Evolutionary conservation across 768 basidiomycete genomes (phyloP).

Genomic region (Pilatotrama ljubarskyi): DNA sequence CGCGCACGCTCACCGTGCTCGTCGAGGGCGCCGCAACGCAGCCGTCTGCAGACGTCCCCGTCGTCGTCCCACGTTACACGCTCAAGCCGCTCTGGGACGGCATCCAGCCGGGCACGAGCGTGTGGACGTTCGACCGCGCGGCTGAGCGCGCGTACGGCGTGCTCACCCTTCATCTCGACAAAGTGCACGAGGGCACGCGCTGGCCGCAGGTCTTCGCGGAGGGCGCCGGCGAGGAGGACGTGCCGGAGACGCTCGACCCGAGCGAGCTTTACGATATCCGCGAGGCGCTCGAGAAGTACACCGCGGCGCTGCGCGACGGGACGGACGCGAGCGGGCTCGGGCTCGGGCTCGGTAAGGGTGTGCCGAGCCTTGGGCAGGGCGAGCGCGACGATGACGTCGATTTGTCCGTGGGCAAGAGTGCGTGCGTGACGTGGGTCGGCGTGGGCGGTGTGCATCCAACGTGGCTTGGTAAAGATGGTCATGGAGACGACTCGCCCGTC

Average conservation of each 20-base stretch:
- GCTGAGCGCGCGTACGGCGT: constrained; percentile 67
- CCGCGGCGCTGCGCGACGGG: constrained; percentile 56
- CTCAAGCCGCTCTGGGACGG: constrained; percentile 74
- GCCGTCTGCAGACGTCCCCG: constrained; percentile 5
- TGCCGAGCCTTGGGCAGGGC: constrained; percentile 82
- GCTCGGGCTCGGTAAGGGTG: constrained; percentile 61
- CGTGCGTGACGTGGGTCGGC: constrained; percentile 67
- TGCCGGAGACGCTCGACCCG: constrained; percentile 87
- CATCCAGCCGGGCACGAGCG: constrained; percentile 75
- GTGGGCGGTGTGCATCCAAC: constrained; percentile 47
- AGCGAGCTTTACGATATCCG: constrained; percentile 78
- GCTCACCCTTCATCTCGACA: constrained; percentile 84
- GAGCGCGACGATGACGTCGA: constrained; percentile 94
- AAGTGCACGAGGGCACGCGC: constrained; percentile 75
- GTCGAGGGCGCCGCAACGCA: constrained; percentile 41
- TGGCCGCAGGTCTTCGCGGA: constrained; percentile 85
- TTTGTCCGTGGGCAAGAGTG: constrained; percentile 63
- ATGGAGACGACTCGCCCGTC: constrained; percentile 39
- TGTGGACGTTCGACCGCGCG: constrained; percentile 91
- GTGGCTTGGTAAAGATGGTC: constrained; percentile 34
- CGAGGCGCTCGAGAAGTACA: constrained; percentile 86
- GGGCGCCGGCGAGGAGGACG: constrained; percentile 52
- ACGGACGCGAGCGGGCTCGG: constrained; percentile 63
- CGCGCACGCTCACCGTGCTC: constrained; percentile 64
- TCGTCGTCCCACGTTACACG: constrained; percentile 58